Conservation (phyloP, 2,329 filamentous ascomycete genomes). For the Aspergillus hiratsukae region DNA sequence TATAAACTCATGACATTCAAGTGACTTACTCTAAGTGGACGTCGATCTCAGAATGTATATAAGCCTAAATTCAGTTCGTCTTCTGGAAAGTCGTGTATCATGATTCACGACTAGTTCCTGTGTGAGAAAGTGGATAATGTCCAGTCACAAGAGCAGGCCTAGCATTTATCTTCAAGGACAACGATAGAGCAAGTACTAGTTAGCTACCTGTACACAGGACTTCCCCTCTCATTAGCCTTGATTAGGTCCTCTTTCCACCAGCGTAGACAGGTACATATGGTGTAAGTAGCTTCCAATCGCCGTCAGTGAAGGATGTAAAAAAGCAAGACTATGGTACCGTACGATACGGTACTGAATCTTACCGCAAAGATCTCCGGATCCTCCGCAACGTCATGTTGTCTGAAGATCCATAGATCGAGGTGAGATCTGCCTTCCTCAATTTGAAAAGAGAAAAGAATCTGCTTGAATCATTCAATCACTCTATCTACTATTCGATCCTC, state of each 20-base stretch:
- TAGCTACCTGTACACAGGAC: not conserved
- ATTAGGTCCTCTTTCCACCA: not conserved
- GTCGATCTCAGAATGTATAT: not conserved
- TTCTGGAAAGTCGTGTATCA: not conserved
- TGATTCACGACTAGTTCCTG: not conserved
- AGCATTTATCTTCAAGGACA: not conserved
- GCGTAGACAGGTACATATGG: not conserved
- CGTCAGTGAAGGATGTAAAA: not conserved
- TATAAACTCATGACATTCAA: not conserved
- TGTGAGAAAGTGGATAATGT: not conserved
- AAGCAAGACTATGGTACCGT: not conserved
- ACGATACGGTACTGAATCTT: not conserved
- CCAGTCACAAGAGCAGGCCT: not conserved
- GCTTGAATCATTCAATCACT: not conserved
- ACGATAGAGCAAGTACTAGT: not conserved
- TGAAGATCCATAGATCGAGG: not conserved
- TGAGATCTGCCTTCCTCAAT: not conserved
- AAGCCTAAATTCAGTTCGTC: not conserved
- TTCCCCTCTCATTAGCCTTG: not conserved
- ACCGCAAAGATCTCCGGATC: not conserved
- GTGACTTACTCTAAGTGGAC: not conserved
- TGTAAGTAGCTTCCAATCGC: not conserved
- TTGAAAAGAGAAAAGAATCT: not conserved
- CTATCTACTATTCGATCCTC: not conserved
- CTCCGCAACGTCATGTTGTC: constrained; percentile 14